Percentiles rank a stretch among this genome's conserved stretches.
phyloP scores from a whole-genome alignment of 495 filamentous ascomycete genomes.

The Aspergillus incahuasiensis region DNA sequence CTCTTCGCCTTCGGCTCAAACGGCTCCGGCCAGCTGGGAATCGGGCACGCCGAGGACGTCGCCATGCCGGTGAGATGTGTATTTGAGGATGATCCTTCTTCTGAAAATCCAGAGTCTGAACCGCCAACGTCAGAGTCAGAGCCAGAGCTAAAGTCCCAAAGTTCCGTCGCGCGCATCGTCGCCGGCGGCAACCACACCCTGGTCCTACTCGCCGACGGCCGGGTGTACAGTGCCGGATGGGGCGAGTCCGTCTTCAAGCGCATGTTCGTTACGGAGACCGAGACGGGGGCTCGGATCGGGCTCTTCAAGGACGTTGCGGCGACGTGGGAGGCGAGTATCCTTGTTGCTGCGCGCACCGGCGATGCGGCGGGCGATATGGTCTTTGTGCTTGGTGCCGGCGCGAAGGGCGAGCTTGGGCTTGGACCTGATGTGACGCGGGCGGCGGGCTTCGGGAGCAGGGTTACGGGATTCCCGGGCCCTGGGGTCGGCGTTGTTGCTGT shows the following conservation, averaged over 20 bases:
- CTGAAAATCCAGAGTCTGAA: not conserved
- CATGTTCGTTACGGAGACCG: constrained; percentile 18
- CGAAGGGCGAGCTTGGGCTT: constrained; percentile 68
- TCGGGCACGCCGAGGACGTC: constrained; percentile 71
- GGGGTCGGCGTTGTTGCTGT: constrained; percentile 51
- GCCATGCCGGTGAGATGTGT: constrained; percentile 59
- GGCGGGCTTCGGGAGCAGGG: constrained; percentile 4
- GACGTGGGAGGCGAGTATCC: constrained; percentile 68
- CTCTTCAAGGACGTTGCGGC: constrained; percentile 50
- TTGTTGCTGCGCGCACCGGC: constrained; percentile 34
- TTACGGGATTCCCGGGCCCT: constrained; percentile 59
- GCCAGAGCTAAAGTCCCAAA: too few species aligned
- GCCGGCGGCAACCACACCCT: constrained; percentile 90
- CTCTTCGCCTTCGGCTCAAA: constrained; percentile 91
- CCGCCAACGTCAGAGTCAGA: constrained; percentile 1
- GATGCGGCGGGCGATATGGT: constrained; percentile 35
- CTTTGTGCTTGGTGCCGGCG: constrained; percentile 58
- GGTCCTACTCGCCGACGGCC: constrained; percentile 53
- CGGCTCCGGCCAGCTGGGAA: constrained; percentile 77
- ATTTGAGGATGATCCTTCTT: constrained; percentile 25
- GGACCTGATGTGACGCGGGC: constrained; percentile 29
- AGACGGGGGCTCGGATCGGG: constrained; percentile 9
- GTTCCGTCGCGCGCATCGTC: constrained; percentile 39
- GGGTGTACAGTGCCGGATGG: constrained; percentile 60
- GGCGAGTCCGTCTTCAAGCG: constrained; percentile 30